Base-by-base conservation (phyloP, 1,284 basidiomycete genomes). In the Malassezia brasiliensis region DNA sequence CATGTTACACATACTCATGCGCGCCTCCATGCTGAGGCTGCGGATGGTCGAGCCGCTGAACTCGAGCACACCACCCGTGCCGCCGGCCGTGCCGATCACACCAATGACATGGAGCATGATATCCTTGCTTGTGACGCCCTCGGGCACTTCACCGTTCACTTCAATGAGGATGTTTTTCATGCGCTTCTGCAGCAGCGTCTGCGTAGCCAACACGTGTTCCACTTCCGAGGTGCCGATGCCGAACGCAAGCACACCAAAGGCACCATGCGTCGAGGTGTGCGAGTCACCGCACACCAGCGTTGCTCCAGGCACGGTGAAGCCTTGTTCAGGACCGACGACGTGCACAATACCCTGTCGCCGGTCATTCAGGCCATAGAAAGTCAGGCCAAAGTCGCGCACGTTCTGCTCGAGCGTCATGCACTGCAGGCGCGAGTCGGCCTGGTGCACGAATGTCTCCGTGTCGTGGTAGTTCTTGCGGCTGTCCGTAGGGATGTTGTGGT, bases 1-100 rank as follows among this genome's bases (percentile, higher is more conserved):
- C 71, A 74, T 74, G 64, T 74, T 74, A 66, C 71, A 74, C 61
- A 74, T 72, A 32, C 63, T 65, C 71, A 74, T 74, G 28, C 71
- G 62, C 10, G 65, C 71, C 58, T 70, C 71, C 69, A 74, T 74
- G 36, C 61, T 64, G 37, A 74, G 65, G 20, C 50, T 35, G 22
- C 64, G 62, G 53, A 74, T 74, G 40, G 71, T 59, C 20, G 68
- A 65, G 12, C 71, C 71, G 46, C 63, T 65, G 56, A 60, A 74
- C 53, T 74, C 71, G 53, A 74, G 68, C 34, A 74, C 71, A 41
- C 60, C 56, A 35, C 71, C 71, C 1, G 69, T 74, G 50, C 69
- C 71, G 46, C 69, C 69, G n/a, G 68, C 71, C 20, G 71, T 74
- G 50, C 71, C 71, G 56, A 72, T 72, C 52, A 67, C 52, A 36